Base-by-base conservation (phyloP, 2,329 filamentous ascomycete species). In the Colletotrichum truncatum region DNA sequence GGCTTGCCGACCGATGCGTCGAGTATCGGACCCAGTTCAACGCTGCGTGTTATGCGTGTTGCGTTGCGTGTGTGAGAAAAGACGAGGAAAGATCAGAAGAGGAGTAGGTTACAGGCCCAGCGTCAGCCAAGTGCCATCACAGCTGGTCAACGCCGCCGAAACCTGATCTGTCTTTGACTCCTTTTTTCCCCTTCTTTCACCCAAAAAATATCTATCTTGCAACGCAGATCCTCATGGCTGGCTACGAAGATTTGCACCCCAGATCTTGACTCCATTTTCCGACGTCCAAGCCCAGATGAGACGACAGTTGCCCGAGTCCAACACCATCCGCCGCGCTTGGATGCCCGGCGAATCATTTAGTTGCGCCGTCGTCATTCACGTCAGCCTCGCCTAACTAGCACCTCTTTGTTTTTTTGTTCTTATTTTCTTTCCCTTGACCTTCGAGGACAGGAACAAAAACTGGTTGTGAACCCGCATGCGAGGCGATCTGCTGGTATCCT, bases 231-330 rank as follows among this genome's bases (percentile, higher is more conserved):
- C 63, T 56, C 57, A 66, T 66, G 63, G 63, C 57, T 49, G 57
- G 34, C 57, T 51, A 63, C 48, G 43, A 38, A 49, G 34, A 63
- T 62, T 63, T 46, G 49, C 63, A 23, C n/a, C 32, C 25, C n/a
- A 26, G n/a, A 52, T 59, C 23, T 36, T 64, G 18, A 52, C 38
- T 26, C 26, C 26, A 26, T 32, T n/a, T 39, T 16, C 43, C 16
- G 25, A n/a, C 21, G 23, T 49, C 59, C 52, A 52, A 30, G 64
- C 59, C 64, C 64, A 64, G 64, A 66, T 66, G 64, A 64, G 48
- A 66, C 52, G 38, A 48, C 46, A 46, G 21, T 51, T 52, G 46
- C 21, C 38, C 64, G 64, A 58, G 52, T 34, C 34, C 64, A 57
- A 46, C 38, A 53, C 38, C 61, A 53, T 66, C 46, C 60, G 36